Base-by-base conservation (phyloP, 1,284 basidiomycete species). In the Cryptococcus amylolentus region DNA sequence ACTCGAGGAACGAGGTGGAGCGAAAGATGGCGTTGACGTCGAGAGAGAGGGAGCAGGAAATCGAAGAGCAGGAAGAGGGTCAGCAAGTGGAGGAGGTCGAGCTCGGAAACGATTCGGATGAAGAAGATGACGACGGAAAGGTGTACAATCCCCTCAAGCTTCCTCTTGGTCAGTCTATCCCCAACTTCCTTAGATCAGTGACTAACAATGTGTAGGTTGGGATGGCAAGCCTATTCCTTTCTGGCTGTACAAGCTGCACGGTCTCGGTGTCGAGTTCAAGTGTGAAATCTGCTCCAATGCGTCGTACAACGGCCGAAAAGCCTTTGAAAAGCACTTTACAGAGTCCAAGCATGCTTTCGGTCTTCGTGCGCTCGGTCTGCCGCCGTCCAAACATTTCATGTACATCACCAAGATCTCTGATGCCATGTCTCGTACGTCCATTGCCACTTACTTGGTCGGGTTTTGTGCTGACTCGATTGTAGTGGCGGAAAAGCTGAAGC, bases 111-210 rank as follows among this genome's bases (percentile, higher is more conserved):
- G 73, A 80, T 9, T 84, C 81, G 38, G 90, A 91, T 58, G 91
- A 95, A 58, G 91, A 93, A 44, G 92, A 94, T 63, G 93, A 94
- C 63, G 91, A 96, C 68, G 91, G 91, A 62, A 85, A 89, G 65
- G 92, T 98, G 49, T 98, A 98, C 79, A 98, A 99, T 72, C 96
- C 96, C 41, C 84, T 98, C 54, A 98, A 98, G 78, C 81, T 98
- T 42, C 96, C 96, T 10, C 83, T 98, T 41, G 62, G 59, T 46
- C 44, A 49, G 42, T 26, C 42, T 37, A 14, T 51, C 23, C 1
- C 31, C 16, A 37, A 46, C 10, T 26, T 20, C 40, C 27, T 23
- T 14, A 5, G 14, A 20, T 44, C 5, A 14, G n/a, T 42, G 14
- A 35, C 40, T 14, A 13, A 26, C 9, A 12, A 31, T 52, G 18